A percentile compares a stretch with the other conserved stretches of the same genome.
phyloP scores from a whole-genome alignment of 1,284 basidiomycete species.

The Puccinia polysora region DNA sequence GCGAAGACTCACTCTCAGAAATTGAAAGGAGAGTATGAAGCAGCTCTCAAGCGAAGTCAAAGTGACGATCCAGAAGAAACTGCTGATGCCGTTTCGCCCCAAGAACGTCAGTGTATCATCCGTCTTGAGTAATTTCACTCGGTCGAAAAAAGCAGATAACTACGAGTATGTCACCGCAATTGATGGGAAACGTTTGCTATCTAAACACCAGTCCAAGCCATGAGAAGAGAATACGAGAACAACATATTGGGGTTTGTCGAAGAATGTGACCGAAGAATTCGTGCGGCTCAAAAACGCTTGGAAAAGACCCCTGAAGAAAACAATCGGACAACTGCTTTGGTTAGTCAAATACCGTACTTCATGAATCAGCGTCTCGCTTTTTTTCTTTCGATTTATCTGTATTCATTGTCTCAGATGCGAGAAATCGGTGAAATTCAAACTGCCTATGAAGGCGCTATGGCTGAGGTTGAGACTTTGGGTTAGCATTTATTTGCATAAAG shows the following conservation, averaged over 20 bases:
- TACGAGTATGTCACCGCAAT: too few relatives aligned
- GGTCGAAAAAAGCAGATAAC: too few relatives aligned
- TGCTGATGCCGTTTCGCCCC: conserved; percentile 31
- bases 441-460: conserved; percentile 94
- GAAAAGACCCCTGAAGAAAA: conserved; percentile 99
- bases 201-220: conserved; percentile 59
- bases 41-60: conserved; percentile 58
- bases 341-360: conserved; percentile 54
- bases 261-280: conserved; percentile 94
- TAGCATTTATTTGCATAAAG: conserved; percentile 48
- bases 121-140: too few relatives aligned
- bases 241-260: conserved; percentile 94
- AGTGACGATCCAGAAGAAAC: conserved; percentile 41
- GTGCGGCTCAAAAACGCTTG: conserved; percentile 83
- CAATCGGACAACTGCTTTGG: conserved; percentile 92
- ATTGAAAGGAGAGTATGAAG: conserved; percentile 83
- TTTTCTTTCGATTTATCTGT: not conserved
- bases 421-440: conserved; percentile 99
- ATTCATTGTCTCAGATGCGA: conserved; percentile 67
- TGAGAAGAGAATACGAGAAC: conserved; percentile 89
- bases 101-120: conserved; percentile 36
- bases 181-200: too few relatives aligned
- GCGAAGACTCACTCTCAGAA: conserved; percentile 94
- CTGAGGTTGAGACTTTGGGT: conserved; percentile 94
- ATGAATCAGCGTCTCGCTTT: not conserved